A percentile compares a stretch with the other conserved stretches of the same genome.
These are phyloP conservation scores for Aspergillus affinis DNA, from an alignment of 495 filamentous ascomycete genomes.

Conservation along the genomic window DNA sequence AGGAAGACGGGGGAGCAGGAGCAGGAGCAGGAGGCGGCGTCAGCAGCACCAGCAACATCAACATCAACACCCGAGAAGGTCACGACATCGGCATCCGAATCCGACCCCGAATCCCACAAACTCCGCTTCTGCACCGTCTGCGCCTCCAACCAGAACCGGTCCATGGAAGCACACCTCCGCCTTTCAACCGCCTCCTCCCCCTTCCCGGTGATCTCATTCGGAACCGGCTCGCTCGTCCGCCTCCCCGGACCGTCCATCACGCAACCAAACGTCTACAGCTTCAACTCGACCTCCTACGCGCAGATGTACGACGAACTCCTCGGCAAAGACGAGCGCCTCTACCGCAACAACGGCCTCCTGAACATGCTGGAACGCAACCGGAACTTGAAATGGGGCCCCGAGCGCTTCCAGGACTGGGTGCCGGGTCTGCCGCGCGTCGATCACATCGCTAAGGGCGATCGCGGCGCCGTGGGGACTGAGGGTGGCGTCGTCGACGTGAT, in stretches of 20 bases:
- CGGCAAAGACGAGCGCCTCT: slow-evolving; percentile 81
- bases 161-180: slow-evolving; percentile 96
- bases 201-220: slow-evolving; percentile 97
- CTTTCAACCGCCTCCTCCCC: slow-evolving; percentile 66
- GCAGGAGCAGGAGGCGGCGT: slow-evolving; percentile 37
- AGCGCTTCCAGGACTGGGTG: slow-evolving; percentile 98
- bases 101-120: slow-evolving; percentile 63
- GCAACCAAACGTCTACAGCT: slow-evolving; percentile 95
- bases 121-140: slow-evolving; percentile 98
- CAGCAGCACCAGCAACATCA: slow-evolving; percentile 37
- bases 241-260: slow-evolving; percentile 88
- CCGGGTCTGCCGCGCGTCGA: slow-evolving; percentile 78
- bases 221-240: slow-evolving; percentile 91
- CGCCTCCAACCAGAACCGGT: slow-evolving; percentile 95
- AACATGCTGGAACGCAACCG: slow-evolving; percentile 95
- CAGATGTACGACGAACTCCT: slow-evolving; percentile 86
- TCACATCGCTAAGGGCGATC: slow-evolving; percentile 55
- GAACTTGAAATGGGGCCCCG: slow-evolving; percentile 88
- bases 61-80: neutral
- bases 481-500: slow-evolving; percentile 91
- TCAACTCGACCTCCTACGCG: slow-evolving; percentile 92
- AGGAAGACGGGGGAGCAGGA: slow-evolving; percentile 5
- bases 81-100: slow-evolving; percentile 10
- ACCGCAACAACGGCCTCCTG: slow-evolving; percentile 86
- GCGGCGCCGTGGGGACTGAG: slow-evolving; percentile 76